Conservation (phyloP, 441 rosid genomes). For the Pelargonium fulgidum region DNA sequence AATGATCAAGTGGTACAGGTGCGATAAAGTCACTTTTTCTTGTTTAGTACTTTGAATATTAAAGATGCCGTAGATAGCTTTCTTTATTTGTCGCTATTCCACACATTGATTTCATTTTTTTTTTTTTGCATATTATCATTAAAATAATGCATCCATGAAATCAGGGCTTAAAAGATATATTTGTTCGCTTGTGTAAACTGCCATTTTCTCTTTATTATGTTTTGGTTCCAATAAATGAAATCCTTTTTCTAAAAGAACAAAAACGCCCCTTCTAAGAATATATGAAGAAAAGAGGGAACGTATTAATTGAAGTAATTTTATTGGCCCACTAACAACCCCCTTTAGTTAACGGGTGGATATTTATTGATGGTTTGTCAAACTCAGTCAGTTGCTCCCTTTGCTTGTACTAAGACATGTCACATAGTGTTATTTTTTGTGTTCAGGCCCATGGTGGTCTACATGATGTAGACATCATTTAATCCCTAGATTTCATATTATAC, state of each 20-base stretch:
- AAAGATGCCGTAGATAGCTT: not conserved
- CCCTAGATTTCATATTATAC: too few relatives aligned
- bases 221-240: not conserved
- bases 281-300: not conserved
- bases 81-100: not conserved
- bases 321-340: not conserved
- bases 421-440: too few relatives aligned
- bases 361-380: too few relatives aligned
- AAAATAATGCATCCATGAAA: too few relatives aligned
- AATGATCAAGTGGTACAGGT: conserved; percentile 90
- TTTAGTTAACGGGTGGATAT: too few relatives aligned
- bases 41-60: not conserved
- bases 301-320: not conserved
- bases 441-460: too few relatives aligned
- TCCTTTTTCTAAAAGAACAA: not conserved
- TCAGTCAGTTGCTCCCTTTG: too few relatives aligned
- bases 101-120: not conserved
- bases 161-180: not conserved
- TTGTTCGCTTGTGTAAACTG: not conserved
- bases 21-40: not conserved
- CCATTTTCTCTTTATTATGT: not conserved
- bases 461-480: too few relatives aligned
- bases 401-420: too few relatives aligned
- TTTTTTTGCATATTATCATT: too few relatives aligned
- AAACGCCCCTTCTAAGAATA: not conserved